Conservation (phyloP, 805 yeast genomes). For the Wickerhamiella australiensis region DNA sequence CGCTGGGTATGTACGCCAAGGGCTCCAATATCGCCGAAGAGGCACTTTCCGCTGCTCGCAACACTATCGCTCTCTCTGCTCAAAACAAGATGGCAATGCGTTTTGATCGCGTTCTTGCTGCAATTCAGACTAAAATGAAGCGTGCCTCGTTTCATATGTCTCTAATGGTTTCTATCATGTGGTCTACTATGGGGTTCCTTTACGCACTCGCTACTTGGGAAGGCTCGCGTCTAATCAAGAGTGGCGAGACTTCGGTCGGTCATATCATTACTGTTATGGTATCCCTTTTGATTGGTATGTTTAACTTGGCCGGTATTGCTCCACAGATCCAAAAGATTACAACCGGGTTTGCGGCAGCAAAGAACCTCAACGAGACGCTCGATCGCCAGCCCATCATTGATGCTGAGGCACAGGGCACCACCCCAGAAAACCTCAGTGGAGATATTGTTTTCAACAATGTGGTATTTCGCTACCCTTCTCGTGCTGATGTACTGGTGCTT, state of each 20-base stretch:
- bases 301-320: slow-evolving; percentile 24
- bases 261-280: slow-evolving; percentile 16
- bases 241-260: slow-evolving; percentile 17
- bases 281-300: slow-evolving; percentile 24
- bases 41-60: slow-evolving; percentile 29
- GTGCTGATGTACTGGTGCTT: slow-evolving; percentile 25
- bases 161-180: slow-evolving; percentile 20
- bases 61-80: slow-evolving; percentile 29
- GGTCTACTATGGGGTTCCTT: slow-evolving; percentile 20
- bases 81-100: slow-evolving; percentile 21
- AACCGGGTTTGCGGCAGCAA: slow-evolving; percentile 25
- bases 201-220: slow-evolving; percentile 27
- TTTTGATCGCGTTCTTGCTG: slow-evolving; percentile 19
- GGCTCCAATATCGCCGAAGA: slow-evolving; percentile 32
- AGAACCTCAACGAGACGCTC: slow-evolving; percentile 25
- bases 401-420: slow-evolving; percentile 19
- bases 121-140: slow-evolving; percentile 12
- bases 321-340: slow-evolving; percentile 22
- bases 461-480: slow-evolving; percentile 26
- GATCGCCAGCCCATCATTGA: slow-evolving; percentile 26
- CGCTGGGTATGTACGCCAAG: slow-evolving; percentile 18
- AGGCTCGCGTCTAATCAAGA: slow-evolving; percentile 23
- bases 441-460: slow-evolving; percentile 24
- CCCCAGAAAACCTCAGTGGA: slow-evolving; percentile 29
- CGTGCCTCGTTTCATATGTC: slow-evolving; percentile 17